A percentile compares a stretch with the other conserved stretches of the same genome.
Conservation (phyloP, 2,329 filamentous ascomycete genomes). For the Raffaelea albimanens region DNA sequence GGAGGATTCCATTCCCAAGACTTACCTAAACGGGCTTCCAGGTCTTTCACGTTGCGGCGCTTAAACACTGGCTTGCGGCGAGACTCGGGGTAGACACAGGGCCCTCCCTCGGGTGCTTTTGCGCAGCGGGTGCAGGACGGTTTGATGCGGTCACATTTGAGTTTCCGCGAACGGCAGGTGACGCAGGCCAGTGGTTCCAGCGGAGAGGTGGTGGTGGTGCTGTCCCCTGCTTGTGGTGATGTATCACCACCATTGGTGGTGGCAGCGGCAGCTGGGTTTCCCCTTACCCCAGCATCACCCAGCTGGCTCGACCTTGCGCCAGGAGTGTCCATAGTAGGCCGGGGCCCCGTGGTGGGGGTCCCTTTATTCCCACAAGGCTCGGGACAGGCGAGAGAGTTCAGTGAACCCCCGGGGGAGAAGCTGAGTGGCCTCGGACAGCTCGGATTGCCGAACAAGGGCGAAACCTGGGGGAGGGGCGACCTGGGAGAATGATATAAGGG, state of each 20-base stretch:
- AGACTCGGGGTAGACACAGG: constrained; percentile 83
- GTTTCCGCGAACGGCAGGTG: constrained; percentile 72
- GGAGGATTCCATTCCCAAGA: no score
- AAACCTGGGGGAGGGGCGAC: not conserved
- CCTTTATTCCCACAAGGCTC: no score
- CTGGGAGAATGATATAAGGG: not conserved
- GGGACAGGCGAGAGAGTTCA: no score
- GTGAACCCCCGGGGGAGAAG: not conserved
- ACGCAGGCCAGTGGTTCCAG: constrained; percentile 63
- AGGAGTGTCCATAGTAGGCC: no score
- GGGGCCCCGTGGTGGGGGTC: no score
- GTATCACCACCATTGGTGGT: no score
- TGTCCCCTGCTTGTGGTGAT: not conserved
- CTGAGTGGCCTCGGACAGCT: not conserved
- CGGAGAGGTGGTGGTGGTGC: constrained; percentile 2
- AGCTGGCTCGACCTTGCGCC: no score
- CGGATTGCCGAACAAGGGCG: not conserved
- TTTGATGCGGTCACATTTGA: constrained; percentile 75
- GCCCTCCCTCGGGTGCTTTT: constrained; percentile 50
- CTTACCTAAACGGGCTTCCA: constrained; percentile 78
- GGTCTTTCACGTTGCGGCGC: constrained; percentile 78
- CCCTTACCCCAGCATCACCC: no score
- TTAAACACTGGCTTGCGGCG: constrained; percentile 82
- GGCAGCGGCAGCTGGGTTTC: no score
- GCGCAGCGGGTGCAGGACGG: constrained; percentile 75